Evolutionary conservation across 768 basidiomycete genomes (phyloP).

Genomic region (Lanmaoa pseudosensibilis): DNA sequence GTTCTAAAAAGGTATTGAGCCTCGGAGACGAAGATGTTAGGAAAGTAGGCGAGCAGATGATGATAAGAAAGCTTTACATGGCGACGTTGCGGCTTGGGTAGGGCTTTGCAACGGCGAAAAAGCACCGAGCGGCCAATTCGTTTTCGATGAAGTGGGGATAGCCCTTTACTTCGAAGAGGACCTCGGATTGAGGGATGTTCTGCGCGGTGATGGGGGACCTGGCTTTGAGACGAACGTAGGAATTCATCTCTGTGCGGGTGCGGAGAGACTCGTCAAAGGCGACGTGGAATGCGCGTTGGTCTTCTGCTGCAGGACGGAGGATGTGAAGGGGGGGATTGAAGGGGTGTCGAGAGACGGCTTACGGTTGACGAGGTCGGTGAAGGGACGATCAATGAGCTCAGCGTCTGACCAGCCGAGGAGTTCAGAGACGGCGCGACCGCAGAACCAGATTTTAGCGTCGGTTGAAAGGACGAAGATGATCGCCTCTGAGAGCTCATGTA

Average conservation of each 20-base stretch:
- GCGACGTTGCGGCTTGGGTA: constrained; percentile 74
- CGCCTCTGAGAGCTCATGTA: constrained; percentile 74
- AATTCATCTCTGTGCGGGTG: constrained; percentile 49
- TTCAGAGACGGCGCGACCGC: constrained; percentile 64
- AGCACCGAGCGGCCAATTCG: constrained; percentile 49
- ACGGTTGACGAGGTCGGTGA: constrained; percentile 68
- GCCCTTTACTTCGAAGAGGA: constrained; percentile 73
- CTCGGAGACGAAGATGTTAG: constrained; percentile 36
- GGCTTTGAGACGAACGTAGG: constrained; percentile 61
- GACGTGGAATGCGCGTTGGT: constrained; percentile 45
- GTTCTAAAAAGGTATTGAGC: constrained; percentile 73
- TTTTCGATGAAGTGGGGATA: constrained; percentile 51
- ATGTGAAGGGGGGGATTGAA: background rate
- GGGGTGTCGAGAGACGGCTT: constrained; percentile 18
- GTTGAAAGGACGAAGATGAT: constrained; percentile 67
- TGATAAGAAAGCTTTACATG: constrained; percentile 45
- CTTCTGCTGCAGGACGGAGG: constrained; percentile 47
- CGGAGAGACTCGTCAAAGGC: constrained; percentile 58
- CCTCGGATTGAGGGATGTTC: constrained; percentile 39
- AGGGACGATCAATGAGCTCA: constrained; percentile 68
- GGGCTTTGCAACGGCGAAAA: constrained; percentile 75
- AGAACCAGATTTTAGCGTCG: constrained; percentile 65
- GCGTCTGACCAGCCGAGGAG: constrained; percentile 75
- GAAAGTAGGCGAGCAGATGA: background rate
- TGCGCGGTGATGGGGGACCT: constrained; percentile 35